phyloP scores from a whole-genome alignment of 225 moss, liverwort and hornwort species.

The Sphagnum tenellum region DNA sequence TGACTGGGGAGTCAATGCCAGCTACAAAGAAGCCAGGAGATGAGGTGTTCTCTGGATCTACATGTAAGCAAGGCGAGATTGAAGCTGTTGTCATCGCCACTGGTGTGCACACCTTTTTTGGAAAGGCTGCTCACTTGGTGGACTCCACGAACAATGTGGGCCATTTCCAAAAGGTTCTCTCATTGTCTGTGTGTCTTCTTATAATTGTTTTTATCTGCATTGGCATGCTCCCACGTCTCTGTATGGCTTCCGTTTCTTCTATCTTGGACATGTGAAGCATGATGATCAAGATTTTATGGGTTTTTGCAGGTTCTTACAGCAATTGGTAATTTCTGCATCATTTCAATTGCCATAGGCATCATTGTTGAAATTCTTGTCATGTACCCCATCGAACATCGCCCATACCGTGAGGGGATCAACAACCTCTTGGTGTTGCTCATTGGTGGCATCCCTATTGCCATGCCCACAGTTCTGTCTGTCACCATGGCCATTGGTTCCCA shows the following conservation, averaged over 20 bases:
- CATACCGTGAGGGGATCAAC: conserved; percentile 40
- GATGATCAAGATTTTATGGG: background rate
- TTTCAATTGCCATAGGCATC: conserved; percentile 55
- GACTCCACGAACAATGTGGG: conserved; percentile 76
- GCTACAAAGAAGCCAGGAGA: conserved; percentile 59
- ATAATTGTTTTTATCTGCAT: too few species aligned
- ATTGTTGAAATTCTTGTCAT: conserved; percentile 56
- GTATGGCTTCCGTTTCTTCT: too few species aligned
- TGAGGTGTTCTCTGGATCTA: conserved; percentile 49
- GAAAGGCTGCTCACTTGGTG: conserved; percentile 75
- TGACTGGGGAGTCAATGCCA: conserved; percentile 56
- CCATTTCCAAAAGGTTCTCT: conserved; percentile 62
- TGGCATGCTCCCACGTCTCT: too few species aligned
- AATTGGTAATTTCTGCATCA: conserved; percentile 70
- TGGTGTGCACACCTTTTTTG: conserved; percentile 72
- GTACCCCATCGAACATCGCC: conserved; percentile 51
- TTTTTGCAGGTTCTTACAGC: conserved; percentile 37
- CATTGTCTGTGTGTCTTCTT: too few species aligned
- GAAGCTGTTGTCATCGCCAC: conserved; percentile 70
- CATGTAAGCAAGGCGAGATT: conserved; percentile 67
- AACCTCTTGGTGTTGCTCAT: conserved; percentile 75
- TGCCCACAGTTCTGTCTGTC: conserved; percentile 76
- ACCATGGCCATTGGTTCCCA: conserved; percentile 83
- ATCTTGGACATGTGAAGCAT: background rate
- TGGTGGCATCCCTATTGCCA: conserved; percentile 75